Evolutionary conservation across 768 basidiomycete genomes (phyloP).

Genomic region (Naganishia vaughanmartiniae): DNA sequence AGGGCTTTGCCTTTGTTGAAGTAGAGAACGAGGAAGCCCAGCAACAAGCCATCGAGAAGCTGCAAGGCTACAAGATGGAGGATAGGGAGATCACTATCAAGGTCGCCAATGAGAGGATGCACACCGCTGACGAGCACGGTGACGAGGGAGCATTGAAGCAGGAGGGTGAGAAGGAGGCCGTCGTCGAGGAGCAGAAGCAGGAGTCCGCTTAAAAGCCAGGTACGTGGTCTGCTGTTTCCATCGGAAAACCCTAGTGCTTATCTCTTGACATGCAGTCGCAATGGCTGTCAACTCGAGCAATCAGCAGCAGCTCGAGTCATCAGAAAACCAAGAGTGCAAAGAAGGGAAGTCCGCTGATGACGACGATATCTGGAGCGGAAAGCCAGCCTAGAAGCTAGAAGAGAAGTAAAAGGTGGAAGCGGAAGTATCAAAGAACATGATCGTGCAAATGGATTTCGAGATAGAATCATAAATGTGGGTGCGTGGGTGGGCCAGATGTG

Average conservation of each 20-base stretch:
- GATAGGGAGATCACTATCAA: conserved; percentile 88
- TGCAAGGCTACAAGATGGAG: conserved; percentile 82
- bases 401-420: background rate
- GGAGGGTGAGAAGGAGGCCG: conserved; percentile 22
- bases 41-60: conserved; percentile 78
- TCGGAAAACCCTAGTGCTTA: background rate
- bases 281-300: background rate
- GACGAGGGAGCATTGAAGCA: conserved; percentile 15
- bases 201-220: conserved; percentile 6
- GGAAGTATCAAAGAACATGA: background rate
- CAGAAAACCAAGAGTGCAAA: background rate
- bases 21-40: conserved; percentile 86
- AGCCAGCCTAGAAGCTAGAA: conserved; percentile 4
- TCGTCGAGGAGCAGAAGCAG: conserved; percentile 20
- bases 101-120: conserved; percentile 76
- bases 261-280: background rate
- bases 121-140: conserved; percentile 6
- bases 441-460: conserved; percentile 2
- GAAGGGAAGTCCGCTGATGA: background rate
- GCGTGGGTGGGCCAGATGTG: too few relatives aligned
- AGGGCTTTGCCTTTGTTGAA: conserved; percentile 98
- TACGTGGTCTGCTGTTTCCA: background rate
- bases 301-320: background rate
- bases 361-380: background rate
- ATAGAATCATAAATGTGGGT: conserved; percentile 23